phyloP scores from a whole-genome alignment of 1,139 yeast genomes.

The Saccharomyces hybrid region DNA sequence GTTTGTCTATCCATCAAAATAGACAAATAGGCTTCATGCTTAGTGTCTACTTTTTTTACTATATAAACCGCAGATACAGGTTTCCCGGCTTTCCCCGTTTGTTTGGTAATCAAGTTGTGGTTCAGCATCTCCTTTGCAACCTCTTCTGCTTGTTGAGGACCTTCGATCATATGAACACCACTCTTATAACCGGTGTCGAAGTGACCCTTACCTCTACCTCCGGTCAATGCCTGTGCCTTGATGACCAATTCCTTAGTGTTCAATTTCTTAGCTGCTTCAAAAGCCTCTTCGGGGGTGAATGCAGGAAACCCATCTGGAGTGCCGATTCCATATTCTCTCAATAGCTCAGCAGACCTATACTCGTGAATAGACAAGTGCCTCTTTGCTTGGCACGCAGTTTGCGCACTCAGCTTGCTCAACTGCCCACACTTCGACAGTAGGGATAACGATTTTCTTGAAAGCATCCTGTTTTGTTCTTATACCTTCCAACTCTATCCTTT shows the following conservation, averaged over 20 bases:
- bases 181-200: constrained; percentile 94
- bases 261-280: constrained; percentile 58
- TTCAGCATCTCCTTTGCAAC: constrained; percentile 84
- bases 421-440: not conserved
- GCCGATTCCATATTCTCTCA: constrained; percentile 74
- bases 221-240: constrained; percentile 97
- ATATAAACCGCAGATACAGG: constrained; percentile 94
- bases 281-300: constrained; percentile 83
- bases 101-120: constrained; percentile 93
- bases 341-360: constrained; percentile 87
- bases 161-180: constrained; percentile 84
- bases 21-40: constrained; percentile 92
- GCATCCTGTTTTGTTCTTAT: not conserved
- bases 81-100: constrained; percentile 96
- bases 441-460: not conserved
- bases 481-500: not conserved
- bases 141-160: constrained; percentile 81
- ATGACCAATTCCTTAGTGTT: constrained; percentile 65
- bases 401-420: not conserved
- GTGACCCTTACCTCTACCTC: constrained; percentile 99
- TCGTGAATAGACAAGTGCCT: constrained; percentile 89
- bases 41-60: constrained; percentile 88
- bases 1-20: constrained; percentile 89
- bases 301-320: constrained; percentile 92
- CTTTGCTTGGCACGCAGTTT: not conserved